Base-by-base conservation (phyloP, 768 basidiomycete species). In the Tephrocybe sp. region DNA sequence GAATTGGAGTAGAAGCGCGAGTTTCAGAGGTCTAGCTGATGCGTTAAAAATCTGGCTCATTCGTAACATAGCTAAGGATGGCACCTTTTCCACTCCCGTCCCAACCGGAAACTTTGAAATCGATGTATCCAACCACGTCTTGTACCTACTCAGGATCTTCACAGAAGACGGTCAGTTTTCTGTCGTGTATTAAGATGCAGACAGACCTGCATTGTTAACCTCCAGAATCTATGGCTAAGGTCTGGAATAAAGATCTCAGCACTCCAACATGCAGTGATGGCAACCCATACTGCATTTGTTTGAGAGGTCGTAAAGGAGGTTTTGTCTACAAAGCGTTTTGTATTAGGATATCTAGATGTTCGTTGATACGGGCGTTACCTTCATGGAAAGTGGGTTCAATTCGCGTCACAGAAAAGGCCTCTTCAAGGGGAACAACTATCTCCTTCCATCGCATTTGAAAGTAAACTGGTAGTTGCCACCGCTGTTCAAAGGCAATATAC, bases 391-490 rank as follows among this genome's bases (percentile, higher is more conserved):
- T 64, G 11, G 74, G 64, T 37, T 78, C 76, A 19, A 85, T 61
- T 35, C 67, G 67, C 19, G 71, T 66, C 16, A 61, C 60, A 15
- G 67, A 62, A 12, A 98, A 68, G 2, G 71, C 67, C 11, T 86
- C 84, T 69, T 99, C 97, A 13, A 97, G 69, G 42, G 73, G 76
- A 0, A 78, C 70, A 0, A 94, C 83, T 44, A 96, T 89, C 61
- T 97, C 96, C 68, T 97, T 97, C 92, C 95, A 96, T 36, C 96
- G 80, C 52, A 99, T 73, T 61, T 99, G 97, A 65, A 96, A 98
- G 64, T 98, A 98, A 8, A 98, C 89, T 1, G 92, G 90, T 2
- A 99, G 78, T 63, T 98, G 97, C 95, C 97, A 99, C 28, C 93
- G 80, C 52, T 81, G 77, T 61, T 88, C 82, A 62, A 98, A 97